Percentiles rank a stretch among this genome's conserved stretches.
Conservation (phyloP, 2,329 filamentous ascomycete genomes). For the Alternaria gaisen region DNA sequence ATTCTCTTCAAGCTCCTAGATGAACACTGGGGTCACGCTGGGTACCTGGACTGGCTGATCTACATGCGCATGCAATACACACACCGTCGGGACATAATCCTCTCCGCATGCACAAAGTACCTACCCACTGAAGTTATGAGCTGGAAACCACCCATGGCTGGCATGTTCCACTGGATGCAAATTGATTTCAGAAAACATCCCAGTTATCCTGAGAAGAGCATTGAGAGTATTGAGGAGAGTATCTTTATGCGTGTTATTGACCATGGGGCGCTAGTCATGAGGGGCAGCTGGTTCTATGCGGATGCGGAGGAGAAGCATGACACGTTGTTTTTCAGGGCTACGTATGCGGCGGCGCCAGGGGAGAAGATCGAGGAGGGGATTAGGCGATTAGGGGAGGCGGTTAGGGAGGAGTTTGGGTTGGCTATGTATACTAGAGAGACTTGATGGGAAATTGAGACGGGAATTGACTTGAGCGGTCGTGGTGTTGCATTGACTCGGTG, state of each 20-base stretch:
- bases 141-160: conserved; percentile 82
- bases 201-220: conserved; percentile 56
- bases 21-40: conserved; percentile 90
- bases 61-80: conserved; percentile 84
- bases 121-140: conserved; percentile 77
- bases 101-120: conserved; percentile 80
- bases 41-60: conserved; percentile 90
- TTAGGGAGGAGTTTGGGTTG: conserved; percentile 69
- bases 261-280: conserved; percentile 79
- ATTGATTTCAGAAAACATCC: conserved; percentile 75
- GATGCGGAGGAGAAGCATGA: conserved; percentile 66
- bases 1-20: conserved; percentile 89
- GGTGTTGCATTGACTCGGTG: conserved; percentile 6
- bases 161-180: conserved; percentile 93
- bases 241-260: conserved; percentile 82
- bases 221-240: conserved; percentile 78
- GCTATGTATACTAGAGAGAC: conserved; percentile 24
- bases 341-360: conserved; percentile 79
- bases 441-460: not conserved
- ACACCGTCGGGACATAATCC: conserved; percentile 75
- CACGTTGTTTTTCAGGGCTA: conserved; percentile 87
- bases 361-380: conserved; percentile 62
- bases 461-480: not conserved
- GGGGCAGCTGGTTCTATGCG: conserved; percentile 91
- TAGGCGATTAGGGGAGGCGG: conserved; percentile 74